Evolutionary conservation across 345 rosid species (phyloP), one percentile per base, ranked within the genome.

Genomic region (Moricandia arvensis): DNA sequence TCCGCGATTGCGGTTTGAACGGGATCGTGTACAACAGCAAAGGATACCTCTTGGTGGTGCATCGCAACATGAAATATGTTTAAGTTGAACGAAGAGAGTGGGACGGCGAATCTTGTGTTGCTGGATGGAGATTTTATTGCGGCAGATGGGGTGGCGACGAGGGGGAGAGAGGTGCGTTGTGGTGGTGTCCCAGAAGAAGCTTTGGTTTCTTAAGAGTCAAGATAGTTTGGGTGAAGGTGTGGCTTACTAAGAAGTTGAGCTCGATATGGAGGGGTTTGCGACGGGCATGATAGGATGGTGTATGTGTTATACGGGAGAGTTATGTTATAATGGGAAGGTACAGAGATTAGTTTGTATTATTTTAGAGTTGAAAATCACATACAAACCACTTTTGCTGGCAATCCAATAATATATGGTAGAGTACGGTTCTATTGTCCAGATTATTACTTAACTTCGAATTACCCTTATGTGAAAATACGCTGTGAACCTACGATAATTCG

Each of bases 61-160:
- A 91, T 66, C 77, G 86, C 57, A 91, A 90, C 77, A 91, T 97
- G 97, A 9, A 91, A 86, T 84, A 41, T 91, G 85, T 90, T 88
- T 80, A 91, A 87, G 78, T 96, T 91, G 2, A 89, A 93, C 47
- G 89, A 61, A 59, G 96, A 82, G 0, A 84, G 66, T 60, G 98
- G 98, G 15, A 60, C 58, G 57, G 97, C 88, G 8, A 88, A 82
- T 85, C 24, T 18, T 16, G 91, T 93, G 15, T 18, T 89, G 59
- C 55, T 91, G 38, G 66, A 68, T 72, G 29, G 74, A 75, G 91
- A 88, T 57, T 64, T 93, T 79, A 5, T 68, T 0, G 27, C 77
- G 68, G 92, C 86, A 0, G 98, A 93, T 35, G 98, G 87, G 4
- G 64, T 93, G 3, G 91, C 88, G 24, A 55, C 85, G 3, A 54